Percentiles rank a stretch among this genome's conserved stretches.
Conservation (phyloP, 768 basidiomycete species). For the Lentinula aciculospora region DNA sequence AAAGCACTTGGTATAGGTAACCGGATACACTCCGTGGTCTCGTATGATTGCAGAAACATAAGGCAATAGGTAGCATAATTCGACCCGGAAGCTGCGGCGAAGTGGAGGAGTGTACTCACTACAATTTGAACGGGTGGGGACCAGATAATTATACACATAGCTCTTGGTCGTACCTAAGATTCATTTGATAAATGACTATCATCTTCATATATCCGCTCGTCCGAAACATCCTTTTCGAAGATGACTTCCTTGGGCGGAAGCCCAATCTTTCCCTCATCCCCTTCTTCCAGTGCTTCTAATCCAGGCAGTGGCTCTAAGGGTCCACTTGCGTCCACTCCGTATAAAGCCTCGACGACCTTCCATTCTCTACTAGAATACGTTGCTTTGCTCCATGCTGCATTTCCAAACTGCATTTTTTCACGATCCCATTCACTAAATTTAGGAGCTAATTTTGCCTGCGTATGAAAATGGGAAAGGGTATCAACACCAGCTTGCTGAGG, state of each 20-base stretch:
- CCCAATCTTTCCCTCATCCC: not conserved
- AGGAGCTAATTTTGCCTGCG: constrained; percentile 23
- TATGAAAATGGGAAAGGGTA: not conserved
- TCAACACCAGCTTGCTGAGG: not conserved
- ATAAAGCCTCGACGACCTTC: constrained; percentile 46
- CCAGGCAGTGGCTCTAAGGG: constrained; percentile 30
- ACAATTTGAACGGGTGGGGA: not conserved
- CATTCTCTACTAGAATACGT: constrained; percentile 26
- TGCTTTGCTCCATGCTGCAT: constrained; percentile 1
- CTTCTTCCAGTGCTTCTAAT: constrained; percentile 41
- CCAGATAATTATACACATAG: not conserved
- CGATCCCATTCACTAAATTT: constrained; percentile 33
- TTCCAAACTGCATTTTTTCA: constrained; percentile 10
- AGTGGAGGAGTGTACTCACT: too few species aligned
- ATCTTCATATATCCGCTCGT: not conserved
- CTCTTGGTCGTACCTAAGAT: not conserved
- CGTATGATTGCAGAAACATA: too few species aligned
- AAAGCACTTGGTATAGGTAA: too few species aligned
- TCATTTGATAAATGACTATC: not conserved
- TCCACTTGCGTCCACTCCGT: constrained; percentile 34
- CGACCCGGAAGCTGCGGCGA: too few species aligned
- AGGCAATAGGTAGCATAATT: too few species aligned
- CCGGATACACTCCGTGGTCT: not conserved
- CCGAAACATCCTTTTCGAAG: not conserved
- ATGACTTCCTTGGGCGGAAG: not conserved